Percentiles rank a stretch among this genome's conserved stretches.
Evolutionary conservation across 345 rosid species (phyloP).

Genomic region (Angophora floribunda): DNA sequence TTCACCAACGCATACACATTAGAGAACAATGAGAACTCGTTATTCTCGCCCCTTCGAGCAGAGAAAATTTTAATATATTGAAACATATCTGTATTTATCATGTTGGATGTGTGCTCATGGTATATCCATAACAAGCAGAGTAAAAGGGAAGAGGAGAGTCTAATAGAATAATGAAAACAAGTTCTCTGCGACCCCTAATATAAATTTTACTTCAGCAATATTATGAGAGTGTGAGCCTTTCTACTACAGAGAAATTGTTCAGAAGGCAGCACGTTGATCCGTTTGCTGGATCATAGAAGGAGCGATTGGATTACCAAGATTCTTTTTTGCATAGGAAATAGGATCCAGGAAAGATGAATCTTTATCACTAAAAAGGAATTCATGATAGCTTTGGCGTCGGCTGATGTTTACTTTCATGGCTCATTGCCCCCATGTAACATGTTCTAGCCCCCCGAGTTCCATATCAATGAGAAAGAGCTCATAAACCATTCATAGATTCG

Average conservation of each 20-base stretch:
- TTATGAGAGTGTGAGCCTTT: no score
- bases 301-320: no score
- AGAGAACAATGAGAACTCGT: neutral
- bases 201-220: no score
- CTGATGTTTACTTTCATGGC: neutral
- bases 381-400: neutral
- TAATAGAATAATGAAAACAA: no score
- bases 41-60: neutral
- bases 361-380: neutral
- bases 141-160: no score
- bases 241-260: no score
- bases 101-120: neutral
- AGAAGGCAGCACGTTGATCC: no score
- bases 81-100: no score
- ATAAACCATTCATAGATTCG: neutral
- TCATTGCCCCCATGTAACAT: neutral
- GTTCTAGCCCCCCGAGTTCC: neutral
- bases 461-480: neutral
- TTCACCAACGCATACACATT: neutral
- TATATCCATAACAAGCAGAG: no score
- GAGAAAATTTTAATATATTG: neutral
- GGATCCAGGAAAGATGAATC: neutral
- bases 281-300: no score
- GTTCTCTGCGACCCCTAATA: no score
- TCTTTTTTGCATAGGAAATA: neutral